Base-by-base conservation (phyloP, 768 basidiomycete species). In the Pisolithus microcarpus region DNA sequence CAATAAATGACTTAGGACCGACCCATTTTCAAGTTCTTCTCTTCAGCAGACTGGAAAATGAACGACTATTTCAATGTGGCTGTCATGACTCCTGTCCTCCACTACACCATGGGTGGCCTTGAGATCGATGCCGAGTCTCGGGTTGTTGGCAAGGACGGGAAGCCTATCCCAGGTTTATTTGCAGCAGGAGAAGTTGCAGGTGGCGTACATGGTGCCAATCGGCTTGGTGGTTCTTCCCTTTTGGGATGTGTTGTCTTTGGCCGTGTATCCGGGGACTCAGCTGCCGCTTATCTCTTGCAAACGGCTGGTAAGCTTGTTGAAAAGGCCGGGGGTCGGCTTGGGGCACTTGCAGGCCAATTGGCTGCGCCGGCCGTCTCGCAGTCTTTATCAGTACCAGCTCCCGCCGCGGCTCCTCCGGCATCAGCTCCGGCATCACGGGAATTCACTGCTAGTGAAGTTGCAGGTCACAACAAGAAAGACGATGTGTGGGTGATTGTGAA, bases 101-200 rank as follows among this genome's bases (percentile, higher is more conserved):
- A 97, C 72, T 97, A 95, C 71, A 93, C 93, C 44, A 97, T 97
- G 95, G 95, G 95, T 61, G 95, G 95, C 63, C 85, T 98, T 43
- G 92, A 97, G 72, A 92, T 97, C 60, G 90, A 95, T 64, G 61
- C 82, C 9, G 84, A 90, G 63, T 85, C 91, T 19, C 86, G 87
- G 45, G 91, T 98, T 15, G 65, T 95, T 56, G 82, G 76, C 65
- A 75, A 73, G 50, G 67, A 74, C 19, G 82, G 84, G 55, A 89
- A 87, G 67, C 85, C 88, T 31, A 87, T 98, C 49, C 70, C 82
- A 7, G 94, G 95, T 61, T 81, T 95, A 38, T 95, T 91, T 64
- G 95, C 95, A n/a, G 79, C 89, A 37, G 95, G 95, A 62, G 95
- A 98, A 68, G 84, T 98, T 37, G 95, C 92, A 34, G 94, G 95